Evolutionary conservation across 2,329 filamentous ascomycete species (phyloP), one percentile per base, ranked within the genome.

Genomic region (Bimuria novae-zelandiae): DNA sequence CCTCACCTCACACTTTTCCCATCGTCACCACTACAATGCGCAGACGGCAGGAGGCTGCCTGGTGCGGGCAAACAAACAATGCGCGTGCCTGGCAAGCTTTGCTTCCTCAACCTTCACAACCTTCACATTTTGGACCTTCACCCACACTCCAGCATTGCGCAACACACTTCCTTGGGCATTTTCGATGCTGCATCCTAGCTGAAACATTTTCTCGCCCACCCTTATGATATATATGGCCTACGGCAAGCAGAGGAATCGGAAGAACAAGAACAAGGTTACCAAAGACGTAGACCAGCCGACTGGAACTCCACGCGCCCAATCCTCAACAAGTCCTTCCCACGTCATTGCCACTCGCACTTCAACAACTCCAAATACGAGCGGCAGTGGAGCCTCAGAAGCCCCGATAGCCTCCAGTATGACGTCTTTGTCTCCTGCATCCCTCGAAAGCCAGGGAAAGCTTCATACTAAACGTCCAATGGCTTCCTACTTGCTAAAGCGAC

Each of bases 161-260:
- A 65, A 57, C 57, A 68, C 49, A 55, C 49, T 60, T 56, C 29
- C 41, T 37, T 51, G 22, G 56, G 53, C 51, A 65, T 69, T 52
- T 57, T 68, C 56, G 63, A 37, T 39, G 45, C 50, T 51, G 45
- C 58, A 71, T 67, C 44, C 51, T 67, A 67, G 22, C 39, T 51
- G 37, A 36, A 57, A 55, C 53, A 67, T 62, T 42, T 59, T 57
- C 57, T 55, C 43, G 39, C 40, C 39, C 25, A 46, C 39, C 37
- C 40, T 55, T 35, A 12, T 37, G 45, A 27, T 46, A 71, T 67
- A 25, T 53, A 51, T 21, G 19, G 19, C 33, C 58, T 48, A 45
- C 57, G 48, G 22, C 32, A n/a, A 22, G 11, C 22, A 6, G 19
- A 35, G 30, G 17, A 12, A 46, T 23, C 36, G 46, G 16, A 42